These are phyloP conservation scores for Mycena epipterygia DNA, from an alignment of 768 basidiomycete genomes.

Conservation along the genomic window DNA sequence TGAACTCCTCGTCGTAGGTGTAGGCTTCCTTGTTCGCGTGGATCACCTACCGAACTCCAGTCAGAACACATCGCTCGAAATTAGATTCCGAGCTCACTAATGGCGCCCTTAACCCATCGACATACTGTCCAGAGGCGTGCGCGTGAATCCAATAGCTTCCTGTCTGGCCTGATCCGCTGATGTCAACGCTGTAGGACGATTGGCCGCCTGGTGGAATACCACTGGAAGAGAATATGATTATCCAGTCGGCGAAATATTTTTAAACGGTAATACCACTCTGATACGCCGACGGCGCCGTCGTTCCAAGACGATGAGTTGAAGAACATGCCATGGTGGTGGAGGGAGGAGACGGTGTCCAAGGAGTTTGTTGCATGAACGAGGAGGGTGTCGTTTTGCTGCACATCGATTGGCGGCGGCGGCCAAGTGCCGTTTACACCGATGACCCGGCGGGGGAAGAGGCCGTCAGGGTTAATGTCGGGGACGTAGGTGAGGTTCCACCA, in stretches of 20 bases:
- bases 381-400: slow-evolving; percentile 79
- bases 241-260: not conserved
- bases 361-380: slow-evolving; percentile 84
- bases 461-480: slow-evolving; percentile 85
- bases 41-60: no score
- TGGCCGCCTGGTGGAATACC: slow-evolving; percentile 82
- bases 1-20: slow-evolving; percentile 92
- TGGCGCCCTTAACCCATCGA: slow-evolving; percentile 96
- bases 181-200: slow-evolving; percentile 82
- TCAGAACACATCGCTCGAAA: no score
- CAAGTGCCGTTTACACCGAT: slow-evolving; percentile 94
- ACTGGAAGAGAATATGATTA: slow-evolving; percentile 49
- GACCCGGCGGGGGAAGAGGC: slow-evolving; percentile 78
- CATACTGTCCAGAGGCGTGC: slow-evolving; percentile 73
- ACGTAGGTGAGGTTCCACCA: slow-evolving; percentile 97
- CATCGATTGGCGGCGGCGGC: slow-evolving; percentile 92
- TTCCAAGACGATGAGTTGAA: slow-evolving; percentile 91
- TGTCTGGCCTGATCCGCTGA: slow-evolving; percentile 76
- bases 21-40: slow-evolving; percentile 77
- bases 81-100: no score
- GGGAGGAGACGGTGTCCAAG: slow-evolving; percentile 72
- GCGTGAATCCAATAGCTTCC: slow-evolving; percentile 90
- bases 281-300: slow-evolving; percentile 88
- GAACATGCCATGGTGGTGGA: slow-evolving; percentile 97
- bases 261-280: slow-evolving; percentile 76